A percentile compares a stretch with the other conserved stretches of the same genome.
These are phyloP conservation scores for Ophiostoma novo-ulmi DNA, from an alignment of 2,329 filamentous ascomycete species.

Conservation along the genomic window DNA sequence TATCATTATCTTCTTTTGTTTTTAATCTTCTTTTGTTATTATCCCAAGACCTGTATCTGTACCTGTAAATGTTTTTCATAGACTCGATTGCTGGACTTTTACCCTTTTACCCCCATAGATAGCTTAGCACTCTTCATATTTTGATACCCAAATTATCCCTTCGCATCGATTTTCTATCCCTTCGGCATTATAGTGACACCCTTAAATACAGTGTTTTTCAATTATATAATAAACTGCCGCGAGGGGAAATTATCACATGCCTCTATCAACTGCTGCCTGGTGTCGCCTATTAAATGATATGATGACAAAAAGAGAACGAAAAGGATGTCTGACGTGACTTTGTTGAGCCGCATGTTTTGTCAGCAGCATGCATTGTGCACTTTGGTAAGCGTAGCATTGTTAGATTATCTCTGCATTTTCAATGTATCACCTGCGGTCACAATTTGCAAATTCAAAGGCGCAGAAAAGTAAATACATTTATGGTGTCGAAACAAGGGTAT, in stretches of 20 bases:
- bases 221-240: neutral
- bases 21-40: neutral
- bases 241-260: neutral
- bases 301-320: neutral
- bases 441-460: neutral
- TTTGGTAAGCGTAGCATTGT: neutral
- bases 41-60: neutral
- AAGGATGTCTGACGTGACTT: neutral
- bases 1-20: neutral
- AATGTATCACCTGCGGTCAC: too few relatives aligned
- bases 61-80: neutral
- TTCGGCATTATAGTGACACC: neutral
- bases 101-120: neutral
- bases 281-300: neutral
- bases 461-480: neutral
- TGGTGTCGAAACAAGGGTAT: neutral
- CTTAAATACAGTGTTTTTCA: neutral
- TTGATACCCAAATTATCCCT: neutral
- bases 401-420: neutral
- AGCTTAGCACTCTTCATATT: neutral
- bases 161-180: neutral
- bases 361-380: neutral
- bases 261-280: neutral
- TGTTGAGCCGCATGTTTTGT: slow-evolving; percentile 1
- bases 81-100: neutral